A percentile compares a stretch with the other conserved stretches of the same genome.
Evolutionary conservation across 768 basidiomycete species (phyloP).

Genomic region (Chalciporus sphaerocephalus): DNA sequence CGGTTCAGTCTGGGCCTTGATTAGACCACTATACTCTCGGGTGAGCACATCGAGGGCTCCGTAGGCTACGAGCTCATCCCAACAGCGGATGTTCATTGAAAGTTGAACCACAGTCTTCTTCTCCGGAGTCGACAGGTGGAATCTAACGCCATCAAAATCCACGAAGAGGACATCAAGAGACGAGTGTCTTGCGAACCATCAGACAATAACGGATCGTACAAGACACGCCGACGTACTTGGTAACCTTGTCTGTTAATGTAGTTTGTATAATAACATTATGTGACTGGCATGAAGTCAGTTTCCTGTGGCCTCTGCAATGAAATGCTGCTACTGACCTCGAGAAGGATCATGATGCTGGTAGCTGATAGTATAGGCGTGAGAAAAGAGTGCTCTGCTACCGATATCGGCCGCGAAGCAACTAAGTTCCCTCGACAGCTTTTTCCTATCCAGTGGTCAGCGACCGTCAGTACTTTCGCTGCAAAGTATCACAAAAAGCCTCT

Average conservation of each 20-base stretch:
- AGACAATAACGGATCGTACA: conserved; percentile 5
- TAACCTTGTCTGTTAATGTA: conserved; percentile 79
- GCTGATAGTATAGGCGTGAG: conserved; percentile 23
- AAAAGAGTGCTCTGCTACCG: conserved; percentile 12
- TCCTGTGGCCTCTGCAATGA: background rate
- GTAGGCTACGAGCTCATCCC: conserved; percentile 86
- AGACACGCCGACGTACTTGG: conserved; percentile 53
- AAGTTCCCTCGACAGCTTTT: conserved; percentile 24
- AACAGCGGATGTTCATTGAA: conserved; percentile 97
- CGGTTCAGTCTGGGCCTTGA: conserved; percentile 66
- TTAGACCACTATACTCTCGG: conserved; percentile 76
- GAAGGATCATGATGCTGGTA: conserved; percentile 73
- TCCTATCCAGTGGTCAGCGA: conserved; percentile 10
- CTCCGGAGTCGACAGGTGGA: conserved; percentile 85
- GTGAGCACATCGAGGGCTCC: conserved; percentile 77
- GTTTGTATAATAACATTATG: conserved; percentile 92
- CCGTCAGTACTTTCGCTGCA: conserved; percentile 6
- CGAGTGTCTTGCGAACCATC: conserved; percentile 59
- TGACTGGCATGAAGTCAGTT: conserved; percentile 45
- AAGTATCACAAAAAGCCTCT: conserved; percentile 10
- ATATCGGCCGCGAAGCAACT: conserved; percentile 15
- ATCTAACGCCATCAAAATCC: conserved; percentile 95
- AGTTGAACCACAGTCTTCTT: conserved; percentile 78
- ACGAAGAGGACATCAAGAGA: conserved; percentile 94
- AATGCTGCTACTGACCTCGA: conserved; percentile 56